phyloP scores from a whole-genome alignment of 192 early-diverging fungal species.

The Radiomyces spectabilis region DNA sequence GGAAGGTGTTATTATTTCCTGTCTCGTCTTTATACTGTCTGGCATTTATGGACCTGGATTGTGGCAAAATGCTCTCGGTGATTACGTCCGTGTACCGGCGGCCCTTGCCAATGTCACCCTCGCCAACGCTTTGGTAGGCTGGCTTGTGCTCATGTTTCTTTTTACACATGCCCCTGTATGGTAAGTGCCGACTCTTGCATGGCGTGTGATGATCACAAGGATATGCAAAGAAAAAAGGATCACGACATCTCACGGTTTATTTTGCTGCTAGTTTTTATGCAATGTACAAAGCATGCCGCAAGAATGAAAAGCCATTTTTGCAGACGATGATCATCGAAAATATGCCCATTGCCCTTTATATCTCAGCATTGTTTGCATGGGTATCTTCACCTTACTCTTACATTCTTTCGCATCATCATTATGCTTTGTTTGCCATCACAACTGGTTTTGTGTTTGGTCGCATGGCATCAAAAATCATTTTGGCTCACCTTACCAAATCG shows the following conservation, averaged over 20 bases:
- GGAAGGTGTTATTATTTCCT: slow-evolving; percentile 72
- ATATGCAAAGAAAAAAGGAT: neutral
- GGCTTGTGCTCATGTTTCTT: slow-evolving; percentile 10
- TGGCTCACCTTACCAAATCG: slow-evolving; percentile 82
- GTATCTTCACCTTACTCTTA: slow-evolving; percentile 57
- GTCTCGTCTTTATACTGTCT: slow-evolving; percentile 50
- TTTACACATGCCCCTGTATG: slow-evolving; percentile 27
- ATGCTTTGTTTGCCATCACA: slow-evolving; percentile 66
- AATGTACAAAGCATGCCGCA: slow-evolving; percentile 34
- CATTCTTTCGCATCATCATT: slow-evolving; percentile 61
- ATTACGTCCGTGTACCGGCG: neutral
- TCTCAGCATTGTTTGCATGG: slow-evolving; percentile 60
- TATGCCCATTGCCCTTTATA: slow-evolving; percentile 57
- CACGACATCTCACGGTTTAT: neutral
- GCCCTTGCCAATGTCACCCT: neutral
- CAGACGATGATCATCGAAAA: slow-evolving; percentile 50
- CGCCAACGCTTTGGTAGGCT: slow-evolving; percentile 7
- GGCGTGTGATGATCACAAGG: neutral
- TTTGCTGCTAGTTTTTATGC: slow-evolving; percentile 21
- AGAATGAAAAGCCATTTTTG: slow-evolving; percentile 52
- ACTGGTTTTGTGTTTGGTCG: slow-evolving; percentile 80
- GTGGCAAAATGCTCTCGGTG: slow-evolving; percentile 3
- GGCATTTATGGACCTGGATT: slow-evolving; percentile 43
- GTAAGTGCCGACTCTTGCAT: too few relatives aligned
- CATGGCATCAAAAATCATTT: slow-evolving; percentile 83